Base-by-base conservation (phyloP, 2,329 filamentous ascomycete genomes). In the Dothiorella sarmentorum region DNA sequence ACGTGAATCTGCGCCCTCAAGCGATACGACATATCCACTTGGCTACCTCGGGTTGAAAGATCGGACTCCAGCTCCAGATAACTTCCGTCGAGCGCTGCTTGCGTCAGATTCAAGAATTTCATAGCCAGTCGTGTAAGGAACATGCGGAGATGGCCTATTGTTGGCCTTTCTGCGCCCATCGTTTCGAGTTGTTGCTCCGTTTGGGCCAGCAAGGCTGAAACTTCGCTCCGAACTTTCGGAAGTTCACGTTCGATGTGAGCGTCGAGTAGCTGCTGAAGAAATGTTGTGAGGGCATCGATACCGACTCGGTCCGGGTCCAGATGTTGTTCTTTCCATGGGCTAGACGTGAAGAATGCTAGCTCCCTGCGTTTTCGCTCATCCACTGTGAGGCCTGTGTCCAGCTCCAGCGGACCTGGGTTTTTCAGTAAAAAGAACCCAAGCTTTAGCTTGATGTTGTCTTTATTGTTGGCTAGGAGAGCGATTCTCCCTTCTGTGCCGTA, bases 371-470 rank as follows among this genome's bases (percentile, higher is more conserved):
- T 27, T 3, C 29, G 49, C n/a, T 55, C 49, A 3, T 33, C 49
- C 15, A n/a, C 17, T 4, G 49, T 24, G 29, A 22, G 7, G n/a
- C 11, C 11, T 13, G 10, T 7, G 10, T 51, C 29, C 10, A 55
- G 22, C 9, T 55, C 31, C 22, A 13, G n/a, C 13, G 31, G 49
- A 22, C 18, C 18, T 11, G 11, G 65, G 56, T 76, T 76, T 29
- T 68, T 68, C 13, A 77, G 18, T 7, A 45, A 7, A 64, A 15
- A 72, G 73, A 73, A 76, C 4, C 69, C 66, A 52, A 73, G 65
- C 24, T 67, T 60, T 26, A 75, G 64, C 49, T 40, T 40, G 29
- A 62, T 61, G 9, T 65, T 67, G 11, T 66, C 60, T 37, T 71
- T 58, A 27, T 76, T 76, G 38, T 61, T 66, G 4, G 70, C 72